phyloP scores from a whole-genome alignment of 2,329 filamentous ascomycete genomes.

The Aspergillus intermedius region DNA sequence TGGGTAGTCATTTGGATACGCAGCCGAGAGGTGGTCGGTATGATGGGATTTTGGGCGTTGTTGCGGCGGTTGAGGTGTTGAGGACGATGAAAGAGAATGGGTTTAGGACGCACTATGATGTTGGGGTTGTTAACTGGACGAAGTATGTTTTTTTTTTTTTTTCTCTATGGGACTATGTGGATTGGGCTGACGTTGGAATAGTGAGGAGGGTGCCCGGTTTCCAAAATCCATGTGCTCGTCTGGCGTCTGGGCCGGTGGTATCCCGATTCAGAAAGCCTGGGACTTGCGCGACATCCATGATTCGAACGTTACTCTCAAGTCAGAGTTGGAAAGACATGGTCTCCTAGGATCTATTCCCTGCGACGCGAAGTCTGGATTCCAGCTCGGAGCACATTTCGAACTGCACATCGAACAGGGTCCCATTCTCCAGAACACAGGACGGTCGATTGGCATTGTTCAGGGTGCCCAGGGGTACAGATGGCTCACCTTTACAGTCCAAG shows the following conservation, averaged over 20 bases:
- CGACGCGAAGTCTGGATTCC: slow-evolving; percentile 37
- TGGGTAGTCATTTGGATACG: slow-evolving; percentile 40
- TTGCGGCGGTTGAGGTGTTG: slow-evolving; percentile 64
- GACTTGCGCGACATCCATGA: slow-evolving; percentile 53
- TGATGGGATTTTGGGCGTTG: slow-evolving; percentile 66
- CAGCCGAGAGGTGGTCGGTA: slow-evolving; percentile 46
- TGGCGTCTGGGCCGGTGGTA: slow-evolving; percentile 64
- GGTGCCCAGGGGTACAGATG: slow-evolving; percentile 66
- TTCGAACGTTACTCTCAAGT: slow-evolving; percentile 51
- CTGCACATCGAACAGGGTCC: slow-evolving; percentile 76
- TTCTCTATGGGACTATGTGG: neutral
- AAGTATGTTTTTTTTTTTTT: slow-evolving; percentile 47
- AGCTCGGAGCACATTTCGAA: slow-evolving; percentile 70
- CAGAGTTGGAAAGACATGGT: slow-evolving; percentile 60
- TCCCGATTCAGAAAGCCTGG: slow-evolving; percentile 55
- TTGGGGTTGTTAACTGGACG: slow-evolving; percentile 59
- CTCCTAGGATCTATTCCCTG: slow-evolving; percentile 55
- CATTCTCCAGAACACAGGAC: slow-evolving; percentile 55
- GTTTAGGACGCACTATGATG: slow-evolving; percentile 59
- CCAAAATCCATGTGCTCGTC: slow-evolving; percentile 66
- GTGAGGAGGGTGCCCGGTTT: slow-evolving; percentile 71
- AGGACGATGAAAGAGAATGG: slow-evolving; percentile 58
- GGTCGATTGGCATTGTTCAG: slow-evolving; percentile 59
- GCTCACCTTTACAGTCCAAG: slow-evolving; percentile 58
- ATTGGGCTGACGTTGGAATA: slow-evolving; percentile 24